phyloP scores from a whole-genome alignment of 2,329 filamentous ascomycete genomes.

The Shiraia sp. region DNA sequence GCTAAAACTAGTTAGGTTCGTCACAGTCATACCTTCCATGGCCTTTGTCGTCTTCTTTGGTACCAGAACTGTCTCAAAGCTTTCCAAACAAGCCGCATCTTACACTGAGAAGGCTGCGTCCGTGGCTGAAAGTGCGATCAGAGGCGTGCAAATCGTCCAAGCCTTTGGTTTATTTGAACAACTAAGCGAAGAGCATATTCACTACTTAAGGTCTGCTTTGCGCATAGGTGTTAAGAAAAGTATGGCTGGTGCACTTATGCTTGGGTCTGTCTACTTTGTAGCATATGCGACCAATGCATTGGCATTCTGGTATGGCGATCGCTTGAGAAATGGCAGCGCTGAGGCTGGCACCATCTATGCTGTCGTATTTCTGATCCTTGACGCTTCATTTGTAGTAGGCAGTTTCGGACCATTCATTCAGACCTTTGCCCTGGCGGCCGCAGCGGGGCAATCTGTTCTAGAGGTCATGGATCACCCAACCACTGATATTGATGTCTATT shows the following conservation, averaged over 20 bases:
- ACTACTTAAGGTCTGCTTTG: slow-evolving; percentile 39
- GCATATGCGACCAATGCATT: slow-evolving; percentile 52
- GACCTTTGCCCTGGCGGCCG: slow-evolving; percentile 57
- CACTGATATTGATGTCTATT: slow-evolving; percentile 46
- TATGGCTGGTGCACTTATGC: slow-evolving; percentile 46
- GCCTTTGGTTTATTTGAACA: slow-evolving; percentile 51
- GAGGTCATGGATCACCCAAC: slow-evolving; percentile 49
- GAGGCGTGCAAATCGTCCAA: slow-evolving; percentile 53
- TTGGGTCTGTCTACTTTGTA: slow-evolving; percentile 51
- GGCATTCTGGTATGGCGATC: slow-evolving; percentile 51
- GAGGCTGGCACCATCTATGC: slow-evolving; percentile 62
- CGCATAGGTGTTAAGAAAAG: slow-evolving; percentile 48
- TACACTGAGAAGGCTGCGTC: slow-evolving; percentile 49
- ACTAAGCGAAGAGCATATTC: slow-evolving; percentile 44
- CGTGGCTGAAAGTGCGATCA: slow-evolving; percentile 51
- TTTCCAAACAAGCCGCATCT: slow-evolving; percentile 43
- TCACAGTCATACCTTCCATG: slow-evolving; percentile 56
- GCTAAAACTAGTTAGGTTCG: slow-evolving; percentile 39
- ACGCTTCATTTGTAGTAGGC: slow-evolving; percentile 66
- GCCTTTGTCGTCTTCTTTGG: slow-evolving; percentile 48
- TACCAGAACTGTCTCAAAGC: slow-evolving; percentile 47
- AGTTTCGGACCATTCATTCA: slow-evolving; percentile 66
- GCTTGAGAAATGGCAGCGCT: slow-evolving; percentile 27
- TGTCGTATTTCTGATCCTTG: slow-evolving; percentile 66
- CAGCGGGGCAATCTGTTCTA: slow-evolving; percentile 53